Evolutionary conservation across 2,329 filamentous ascomycete species (phyloP), one percentile per base, ranked within the genome.

Genomic region (Ascochyta koolunga): DNA sequence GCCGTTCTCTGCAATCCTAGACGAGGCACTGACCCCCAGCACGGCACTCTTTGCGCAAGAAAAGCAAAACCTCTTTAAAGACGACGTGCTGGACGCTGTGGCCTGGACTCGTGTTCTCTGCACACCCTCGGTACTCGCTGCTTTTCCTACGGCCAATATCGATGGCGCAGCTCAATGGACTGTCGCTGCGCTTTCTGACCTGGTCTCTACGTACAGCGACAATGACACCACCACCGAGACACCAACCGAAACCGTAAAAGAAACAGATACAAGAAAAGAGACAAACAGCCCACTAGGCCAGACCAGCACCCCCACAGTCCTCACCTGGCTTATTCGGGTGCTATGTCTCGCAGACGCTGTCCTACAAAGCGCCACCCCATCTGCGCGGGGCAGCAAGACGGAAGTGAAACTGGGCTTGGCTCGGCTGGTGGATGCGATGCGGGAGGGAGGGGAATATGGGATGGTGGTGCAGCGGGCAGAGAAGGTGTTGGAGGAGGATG

Each of bases 61-160:
- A 75, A 93, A 96, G 71, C 92, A 96, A 71, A 99, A 99, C 70
- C 81, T 97, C n/a, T 98, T 91, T 72, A 79, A 93, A 43, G 93
- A 98, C 71, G 87, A 92, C 62, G 84, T 91, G 5, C 81, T 86
- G 41, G 93, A 97, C 72, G 80, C 86, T 3, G 76, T 81, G 16
- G 72, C 86, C n/a, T 97, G 92, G 91, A 76, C 81, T 0, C 72
- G 71, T 15, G 77, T 84, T 2, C 76, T 89, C 25, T 57, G 63
- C 5, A 55, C 61, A 0, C 52, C 80, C 4, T 61, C 3, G 37
- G 54, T n/a, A 19, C 41, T 8, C 11, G 8, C 22, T 11, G 56
- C 69, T 3, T 65, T 73, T 2, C 52, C 67, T 5, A 51, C 39
- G 0, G 1, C 29, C n/a, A 33, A 18, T 29, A 31, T 36, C 33